Conservation (phyloP, 805 yeast species). For the Teunomyces gatunensis region DNA sequence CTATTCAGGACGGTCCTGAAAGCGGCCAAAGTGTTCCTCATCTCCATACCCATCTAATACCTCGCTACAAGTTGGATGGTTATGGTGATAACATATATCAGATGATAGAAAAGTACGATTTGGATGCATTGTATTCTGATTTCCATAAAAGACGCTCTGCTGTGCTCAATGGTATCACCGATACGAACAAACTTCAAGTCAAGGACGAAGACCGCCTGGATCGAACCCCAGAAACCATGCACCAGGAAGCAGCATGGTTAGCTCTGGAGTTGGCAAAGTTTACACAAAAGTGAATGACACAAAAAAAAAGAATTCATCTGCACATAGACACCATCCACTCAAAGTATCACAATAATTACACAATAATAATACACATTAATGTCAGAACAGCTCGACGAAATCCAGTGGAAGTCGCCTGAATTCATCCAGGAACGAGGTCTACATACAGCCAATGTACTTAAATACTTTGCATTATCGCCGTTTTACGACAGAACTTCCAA, state of each 20-base stretch:
- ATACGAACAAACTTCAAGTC: constrained; percentile 18
- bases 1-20: constrained; percentile 94
- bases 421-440: constrained; percentile 91
- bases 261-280: not conserved
- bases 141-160: constrained; percentile 14
- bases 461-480: constrained; percentile 91
- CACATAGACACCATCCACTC: no score
- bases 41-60: constrained; percentile 90
- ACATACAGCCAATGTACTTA: constrained; percentile 85
- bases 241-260: constrained; percentile 52
- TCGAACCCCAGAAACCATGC: constrained; percentile 66
- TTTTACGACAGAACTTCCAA: constrained; percentile 92
- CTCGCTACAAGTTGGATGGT: constrained; percentile 62
- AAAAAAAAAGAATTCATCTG: no score
- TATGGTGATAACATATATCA: constrained; percentile 67
- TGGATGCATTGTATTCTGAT: constrained; percentile 32
- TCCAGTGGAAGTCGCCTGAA: constrained; percentile 97
- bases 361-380: constrained; percentile 10
- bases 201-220: constrained; percentile 54
- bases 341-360: no score
- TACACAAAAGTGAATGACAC: not conserved
- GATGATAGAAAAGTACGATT: constrained; percentile 56
- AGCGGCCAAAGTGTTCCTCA: constrained; percentile 98
- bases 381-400: constrained; percentile 63
- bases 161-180: not conserved